These are phyloP conservation scores for Hyphopichia fennica DNA, from an alignment of 1,139 yeast genomes.

Conservation along the genomic window DNA sequence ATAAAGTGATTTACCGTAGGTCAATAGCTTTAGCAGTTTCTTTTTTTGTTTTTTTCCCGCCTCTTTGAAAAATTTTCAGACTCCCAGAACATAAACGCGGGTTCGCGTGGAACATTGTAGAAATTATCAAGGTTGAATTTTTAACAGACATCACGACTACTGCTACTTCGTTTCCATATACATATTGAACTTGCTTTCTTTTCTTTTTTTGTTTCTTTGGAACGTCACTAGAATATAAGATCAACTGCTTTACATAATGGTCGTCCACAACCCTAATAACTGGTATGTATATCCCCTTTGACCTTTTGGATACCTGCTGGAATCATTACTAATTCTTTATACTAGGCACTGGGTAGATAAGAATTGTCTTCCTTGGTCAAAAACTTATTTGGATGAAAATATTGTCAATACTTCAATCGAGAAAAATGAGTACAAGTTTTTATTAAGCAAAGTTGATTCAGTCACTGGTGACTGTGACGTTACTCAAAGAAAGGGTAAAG, in stretches of 20 bases:
- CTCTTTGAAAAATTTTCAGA: background rate
- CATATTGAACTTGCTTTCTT: too few relatives aligned
- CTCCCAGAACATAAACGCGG: background rate
- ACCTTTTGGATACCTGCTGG: background rate
- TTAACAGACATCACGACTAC: too few relatives aligned
- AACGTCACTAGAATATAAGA: too few relatives aligned
- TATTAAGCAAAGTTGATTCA: constrained; percentile 40
- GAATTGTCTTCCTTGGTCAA: constrained; percentile 77
- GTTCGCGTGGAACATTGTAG: background rate
- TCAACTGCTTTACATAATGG: constrained; percentile 39
- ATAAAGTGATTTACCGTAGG: too few relatives aligned
- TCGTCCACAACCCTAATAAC: constrained; percentile 81
- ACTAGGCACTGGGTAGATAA: constrained; percentile 86
- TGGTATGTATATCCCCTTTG: constrained; percentile 46
- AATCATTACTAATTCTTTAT: constrained; percentile 17
- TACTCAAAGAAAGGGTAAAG: constrained; percentile 79
- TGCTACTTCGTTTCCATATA: too few relatives aligned
- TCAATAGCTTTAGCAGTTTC: background rate
- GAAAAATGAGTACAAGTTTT: constrained; percentile 32
- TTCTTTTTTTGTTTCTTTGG: too few relatives aligned
- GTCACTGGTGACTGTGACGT: constrained; percentile 77
- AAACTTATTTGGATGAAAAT: constrained; percentile 51
- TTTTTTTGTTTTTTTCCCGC: background rate
- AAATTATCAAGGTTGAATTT: background rate
- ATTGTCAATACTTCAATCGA: constrained; percentile 38